Evolutionary conservation across 441 rosid species (phyloP).

Genomic region (Croton setiger): DNA sequence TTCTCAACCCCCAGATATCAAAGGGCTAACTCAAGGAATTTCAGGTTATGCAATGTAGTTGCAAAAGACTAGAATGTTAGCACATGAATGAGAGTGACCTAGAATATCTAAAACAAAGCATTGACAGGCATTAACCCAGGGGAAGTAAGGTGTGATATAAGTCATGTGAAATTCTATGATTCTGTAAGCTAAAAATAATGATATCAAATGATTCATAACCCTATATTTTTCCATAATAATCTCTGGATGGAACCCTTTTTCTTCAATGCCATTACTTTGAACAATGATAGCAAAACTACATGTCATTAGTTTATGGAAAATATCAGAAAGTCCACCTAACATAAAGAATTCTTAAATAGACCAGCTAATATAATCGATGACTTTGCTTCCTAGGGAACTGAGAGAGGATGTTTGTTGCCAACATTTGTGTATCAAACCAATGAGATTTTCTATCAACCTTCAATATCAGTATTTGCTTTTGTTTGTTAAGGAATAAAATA

Average conservation of each 20-base stretch:
- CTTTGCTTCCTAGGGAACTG: neutral
- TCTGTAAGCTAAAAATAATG: neutral
- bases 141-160: too few relatives aligned
- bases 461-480: neutral
- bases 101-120: too few relatives aligned
- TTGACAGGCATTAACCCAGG: too few relatives aligned
- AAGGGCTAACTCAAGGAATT: too few relatives aligned
- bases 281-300: neutral
- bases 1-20: too few relatives aligned
- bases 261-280: neutral
- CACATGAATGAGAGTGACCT: too few relatives aligned
- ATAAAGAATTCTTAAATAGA: too few relatives aligned
- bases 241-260: neutral
- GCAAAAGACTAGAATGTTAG: too few relatives aligned
- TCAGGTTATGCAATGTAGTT: too few relatives aligned
- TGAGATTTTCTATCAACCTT: neutral
- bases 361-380: neutral
- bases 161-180: too few relatives aligned
- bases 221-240: neutral
- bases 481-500: neutral
- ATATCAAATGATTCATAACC: neutral
- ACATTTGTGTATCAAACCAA: neutral
- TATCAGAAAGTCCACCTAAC: neutral
- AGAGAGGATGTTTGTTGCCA: neutral
- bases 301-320: neutral